Evolutionary conservation across 345 rosid species (phyloP), one percentile per base, ranked within the genome.

Genomic region (Eucalyptus cloeziana): DNA sequence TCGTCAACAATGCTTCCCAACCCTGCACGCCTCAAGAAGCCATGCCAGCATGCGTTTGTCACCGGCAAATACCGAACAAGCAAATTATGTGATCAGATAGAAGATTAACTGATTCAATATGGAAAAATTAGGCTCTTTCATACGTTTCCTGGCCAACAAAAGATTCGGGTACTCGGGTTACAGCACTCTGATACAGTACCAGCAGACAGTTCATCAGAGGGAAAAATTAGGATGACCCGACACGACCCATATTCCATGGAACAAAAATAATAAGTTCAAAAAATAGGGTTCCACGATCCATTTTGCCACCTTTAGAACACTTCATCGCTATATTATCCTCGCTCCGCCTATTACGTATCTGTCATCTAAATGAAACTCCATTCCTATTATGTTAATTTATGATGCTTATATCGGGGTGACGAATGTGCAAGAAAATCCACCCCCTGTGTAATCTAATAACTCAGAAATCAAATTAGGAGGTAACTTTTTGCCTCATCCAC

Each of bases 401-500:
- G 47, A 76, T 40, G 47, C 85, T 76, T 76, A 11, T 76, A 21
- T 11, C 15, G 85, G 85, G 85, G 85, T 40, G 85, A 40, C 5
- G 5, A 12, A 76, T 76, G 85, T 40, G 85, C 30, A 40, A 76
- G 47, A 76, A 76, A 76, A 76, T 40, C 47, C 85, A 76, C 85
- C 85, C 85, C 85, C 8, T 2, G 47, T 76, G 27, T 17, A 37
- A 76, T 76, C 83, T 76, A 37, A 37, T 76, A 21, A 76, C 83
- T 76, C 45, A 76, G 47, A 40, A 76, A 76, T 76, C 85, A 76
- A 76, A 85, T 95, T 91, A 97, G 90, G 90, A 89, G 50, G 97
- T 88, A 86, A 92, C 64, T 91, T 88, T 94, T 93, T 94, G 97
- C 90, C 99, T 95, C 98, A 96, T 96, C 99, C 98, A 96, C 94